Evolutionary conservation across 179 eudicot species (phyloP).

Genomic region (Corrigiola litoralis): DNA sequence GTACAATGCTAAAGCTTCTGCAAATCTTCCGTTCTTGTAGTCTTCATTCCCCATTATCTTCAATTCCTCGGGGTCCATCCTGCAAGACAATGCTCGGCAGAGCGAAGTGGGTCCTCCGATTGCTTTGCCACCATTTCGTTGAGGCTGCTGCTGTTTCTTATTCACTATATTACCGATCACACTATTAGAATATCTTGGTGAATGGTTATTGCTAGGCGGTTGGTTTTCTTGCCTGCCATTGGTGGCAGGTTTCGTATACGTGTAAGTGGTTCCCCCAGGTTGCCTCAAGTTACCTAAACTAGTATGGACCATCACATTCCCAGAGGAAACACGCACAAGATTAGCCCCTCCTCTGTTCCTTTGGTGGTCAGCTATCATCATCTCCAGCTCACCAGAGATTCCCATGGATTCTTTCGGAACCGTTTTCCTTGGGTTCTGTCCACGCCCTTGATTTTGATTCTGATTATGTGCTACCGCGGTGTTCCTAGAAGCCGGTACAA

Average conservation of each 20-base stretch:
- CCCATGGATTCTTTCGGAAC: slow-evolving; percentile 44
- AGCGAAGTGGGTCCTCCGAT: slow-evolving; percentile 30
- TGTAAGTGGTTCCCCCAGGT: slow-evolving; percentile 29
- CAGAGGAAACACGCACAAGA: slow-evolving; percentile 57
- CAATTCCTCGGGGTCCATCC: slow-evolving; percentile 70
- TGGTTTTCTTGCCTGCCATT: slow-evolving; percentile 22
- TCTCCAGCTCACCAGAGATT: slow-evolving; percentile 84
- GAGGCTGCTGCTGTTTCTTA: slow-evolving; percentile 26
- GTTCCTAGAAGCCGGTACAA: slow-evolving; percentile 24
- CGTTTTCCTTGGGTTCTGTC: slow-evolving; percentile 29
- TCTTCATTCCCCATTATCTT: slow-evolving; percentile 68
- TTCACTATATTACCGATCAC: slow-evolving; percentile 56
- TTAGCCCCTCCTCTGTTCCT: slow-evolving; percentile 35
- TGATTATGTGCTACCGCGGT: slow-evolving; percentile 5
- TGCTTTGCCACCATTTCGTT: slow-evolving; percentile 10
- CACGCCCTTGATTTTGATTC: slow-evolving; percentile 11
- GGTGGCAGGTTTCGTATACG: slow-evolving; percentile 18
- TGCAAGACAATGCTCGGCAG: slow-evolving; percentile 70
- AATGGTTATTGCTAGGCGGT: slow-evolving; percentile 4
- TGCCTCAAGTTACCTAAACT: slow-evolving; percentile 71
- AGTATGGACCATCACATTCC: slow-evolving; percentile 59
- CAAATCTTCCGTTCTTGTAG: slow-evolving; percentile 67
- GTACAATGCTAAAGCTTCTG: slow-evolving; percentile 71
- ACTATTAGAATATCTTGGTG: slow-evolving; percentile 33
- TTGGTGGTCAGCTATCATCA: slow-evolving; percentile 71